Conservation (phyloP, 306 rosid species). For the Carpinus viminea region DNA sequence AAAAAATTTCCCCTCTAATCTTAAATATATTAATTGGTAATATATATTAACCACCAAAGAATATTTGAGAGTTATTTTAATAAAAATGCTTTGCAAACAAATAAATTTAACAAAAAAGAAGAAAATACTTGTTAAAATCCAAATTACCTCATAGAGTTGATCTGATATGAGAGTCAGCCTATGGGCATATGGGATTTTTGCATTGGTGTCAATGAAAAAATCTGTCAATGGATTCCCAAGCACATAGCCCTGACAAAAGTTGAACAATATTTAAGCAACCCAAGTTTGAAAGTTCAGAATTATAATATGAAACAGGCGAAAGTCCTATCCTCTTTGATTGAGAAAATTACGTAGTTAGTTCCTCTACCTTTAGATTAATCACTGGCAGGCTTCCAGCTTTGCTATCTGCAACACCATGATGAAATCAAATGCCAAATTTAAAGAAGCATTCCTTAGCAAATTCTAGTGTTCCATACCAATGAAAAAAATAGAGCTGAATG, state of each 20-base stretch:
- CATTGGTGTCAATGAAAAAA: neutral
- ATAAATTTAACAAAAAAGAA: no score
- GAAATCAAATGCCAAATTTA: neutral
- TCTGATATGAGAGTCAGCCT: slow-evolving; percentile 14
- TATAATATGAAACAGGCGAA: neutral
- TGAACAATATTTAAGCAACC: no score
- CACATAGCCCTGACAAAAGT: slow-evolving; percentile 18
- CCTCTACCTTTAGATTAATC: slow-evolving; percentile 12
- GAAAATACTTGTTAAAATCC: neutral
- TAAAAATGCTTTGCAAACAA: no score
- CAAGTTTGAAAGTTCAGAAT: no score
- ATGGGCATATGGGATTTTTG: slow-evolving; percentile 7
- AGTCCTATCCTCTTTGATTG: neutral
- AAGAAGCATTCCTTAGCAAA: no score
- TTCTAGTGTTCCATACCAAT: no score
- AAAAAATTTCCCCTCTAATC: no score
- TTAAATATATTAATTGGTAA: no score
- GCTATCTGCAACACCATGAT: slow-evolving; percentile 13
- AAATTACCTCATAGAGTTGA: slow-evolving; percentile 15
- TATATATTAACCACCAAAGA: no score
- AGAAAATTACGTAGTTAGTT: neutral
- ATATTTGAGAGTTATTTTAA: no score
- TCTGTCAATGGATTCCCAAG: slow-evolving; percentile 21
- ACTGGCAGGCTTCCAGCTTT: slow-evolving; percentile 11
- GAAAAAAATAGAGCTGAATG: no score